Base-by-base conservation (phyloP, 306 rosid genomes). In the Carpinus viminea region DNA sequence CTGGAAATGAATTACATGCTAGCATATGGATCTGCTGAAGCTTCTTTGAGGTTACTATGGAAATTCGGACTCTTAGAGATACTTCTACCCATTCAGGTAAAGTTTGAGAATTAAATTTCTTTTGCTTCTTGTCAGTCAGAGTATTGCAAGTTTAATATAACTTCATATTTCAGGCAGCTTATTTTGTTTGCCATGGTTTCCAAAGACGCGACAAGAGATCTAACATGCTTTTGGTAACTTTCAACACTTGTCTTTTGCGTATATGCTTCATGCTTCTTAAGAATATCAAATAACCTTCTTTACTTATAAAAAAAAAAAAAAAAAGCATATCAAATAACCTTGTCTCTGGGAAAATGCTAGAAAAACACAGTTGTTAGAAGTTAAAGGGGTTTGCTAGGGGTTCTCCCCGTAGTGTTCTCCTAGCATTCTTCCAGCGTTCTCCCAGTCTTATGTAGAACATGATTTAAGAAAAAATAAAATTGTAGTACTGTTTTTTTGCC, bases 1-100 rank as follows among this genome's bases (percentile, higher is more conserved):
- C 88, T 88, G 96, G 98, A 94, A 87, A 84, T 90, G 78, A 92
- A 94, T 82, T 92, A 94, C 81, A 90, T 90, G 97, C 80, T 94
- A 77, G 90, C 98, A 50, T 92, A 90, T 81, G 97, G 98, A 70
- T 94, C 94, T 56, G 91, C 94, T 60, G 94, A 94, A 84, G 92
- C 94, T 82, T 94, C 97, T 54, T 68, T 94, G 78, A 91, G 96
- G 75, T 76, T 89, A 76, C 80, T 94, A 79, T 92, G 96, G 97
- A 90, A 86, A 89, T 92, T 83, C 51, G 93, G 97, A 76, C 92
- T 94, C 38, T 86, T 94, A 68, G 98, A 94, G 60, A 71, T 94
- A 59, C 96, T 92, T 80, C 89, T 92, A 60, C 94, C 94, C 36
- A 77, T 90, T 80, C 97, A 94, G 96, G 96, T 88, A 76, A 75